Evolutionary conservation across 2,329 filamentous ascomycete species (phyloP).

Genomic region (Microdochium bolleyi): DNA sequence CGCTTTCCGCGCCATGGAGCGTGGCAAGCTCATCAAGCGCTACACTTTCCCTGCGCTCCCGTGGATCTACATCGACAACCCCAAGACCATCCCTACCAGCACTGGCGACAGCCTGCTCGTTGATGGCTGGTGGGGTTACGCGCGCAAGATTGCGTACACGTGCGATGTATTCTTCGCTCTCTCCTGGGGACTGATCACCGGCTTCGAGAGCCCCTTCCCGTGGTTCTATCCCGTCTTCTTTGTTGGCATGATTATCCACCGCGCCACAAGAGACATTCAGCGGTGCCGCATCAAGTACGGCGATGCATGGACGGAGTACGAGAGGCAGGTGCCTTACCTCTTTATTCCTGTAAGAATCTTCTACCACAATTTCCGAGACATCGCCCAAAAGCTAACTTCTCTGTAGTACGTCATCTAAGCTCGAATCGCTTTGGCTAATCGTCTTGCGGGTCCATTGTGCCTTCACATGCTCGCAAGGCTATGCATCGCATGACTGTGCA

Average conservation of each 20-base stretch:
- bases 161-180: slow-evolving; percentile 41
- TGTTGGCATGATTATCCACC: slow-evolving; percentile 69
- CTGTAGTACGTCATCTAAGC: slow-evolving; percentile 3
- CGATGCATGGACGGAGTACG: slow-evolving; percentile 74
- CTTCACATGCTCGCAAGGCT: neutral
- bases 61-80: slow-evolving; percentile 77
- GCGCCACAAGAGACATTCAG: slow-evolving; percentile 67
- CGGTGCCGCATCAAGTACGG: slow-evolving; percentile 73
- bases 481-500: neutral
- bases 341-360: slow-evolving; percentile 50
- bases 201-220: slow-evolving; percentile 63
- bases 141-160: slow-evolving; percentile 54
- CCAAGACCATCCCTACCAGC: slow-evolving; percentile 65
- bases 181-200: slow-evolving; percentile 43
- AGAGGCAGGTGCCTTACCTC: slow-evolving; percentile 70
- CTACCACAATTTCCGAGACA: slow-evolving; percentile 12
- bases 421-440: neutral
- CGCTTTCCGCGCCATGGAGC: slow-evolving; percentile 74
- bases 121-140: slow-evolving; percentile 76
- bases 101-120: slow-evolving; percentile 71
- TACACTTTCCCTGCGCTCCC: slow-evolving; percentile 86
- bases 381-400: neutral
- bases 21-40: slow-evolving; percentile 61
- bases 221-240: slow-evolving; percentile 90
- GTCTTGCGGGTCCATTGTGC: neutral